Base-by-base conservation (phyloP, 2,329 filamentous ascomycete species). In the Botrytis aclada region DNA sequence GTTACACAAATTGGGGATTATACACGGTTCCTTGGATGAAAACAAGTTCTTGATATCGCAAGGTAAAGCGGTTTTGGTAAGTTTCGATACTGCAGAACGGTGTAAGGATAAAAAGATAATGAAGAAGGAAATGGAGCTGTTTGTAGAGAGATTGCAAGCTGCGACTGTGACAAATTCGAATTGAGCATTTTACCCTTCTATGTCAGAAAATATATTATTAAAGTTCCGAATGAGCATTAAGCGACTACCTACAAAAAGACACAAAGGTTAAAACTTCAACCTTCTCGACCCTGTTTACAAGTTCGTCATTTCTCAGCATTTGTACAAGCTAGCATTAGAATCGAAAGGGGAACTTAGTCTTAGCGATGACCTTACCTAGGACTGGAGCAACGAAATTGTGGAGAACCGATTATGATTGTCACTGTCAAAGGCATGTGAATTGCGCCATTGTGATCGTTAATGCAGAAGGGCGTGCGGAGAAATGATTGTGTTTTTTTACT, bases 21-120 rank as follows among this genome's bases (percentile, higher is more conserved):
- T 78, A 72, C 81, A 83, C 74, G 81, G 81, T 4, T 81, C 84
- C 76, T 75, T 82, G 67, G 83, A 83, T 74, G 80, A 78, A 72
- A 74, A 82, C 72, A 83, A 83, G 72, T 82, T 84, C 70, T 78
- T 84, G 20, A 71, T 84, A 8, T 74, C 47, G 2, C 73, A 80
- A 22, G 76, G 73, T 12, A 70, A 74, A 10, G 80, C 76, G 67
- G 77, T 81, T 60, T 72, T 84, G 7, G 76, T 84, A 39, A 81
- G 83, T 73, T 83, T 83, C 74, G 81, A 81, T 70, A 75, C 54
- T 37, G 77, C 74, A 47, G 69, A 65, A 66, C 54, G 37, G 72
- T 74, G 51, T 41, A 41, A 73, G 14, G 43, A 56, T 66, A 29
- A 34, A 6, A 70, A 64, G 16, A 54, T 29, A 20, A 73, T 73